Evolutionary conservation across 2,329 filamentous ascomycete species (phyloP), one percentile per base, ranked within the genome.

Genomic region (Periconia sp.): DNA sequence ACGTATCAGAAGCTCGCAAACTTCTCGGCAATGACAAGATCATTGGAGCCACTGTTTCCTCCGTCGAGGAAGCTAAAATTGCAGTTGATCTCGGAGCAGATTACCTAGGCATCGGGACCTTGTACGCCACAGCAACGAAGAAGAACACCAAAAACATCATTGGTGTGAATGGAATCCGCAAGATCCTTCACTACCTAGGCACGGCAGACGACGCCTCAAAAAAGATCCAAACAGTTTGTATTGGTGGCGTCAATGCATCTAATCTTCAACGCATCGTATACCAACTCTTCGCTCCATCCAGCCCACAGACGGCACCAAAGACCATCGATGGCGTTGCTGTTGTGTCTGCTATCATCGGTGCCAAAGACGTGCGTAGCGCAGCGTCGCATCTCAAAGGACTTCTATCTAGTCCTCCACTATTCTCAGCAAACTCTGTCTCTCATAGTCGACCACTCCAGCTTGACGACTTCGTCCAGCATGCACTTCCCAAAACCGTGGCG

Each of bases 21-120:
- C 70, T 96, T 2, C 80, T 97, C 0, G 91, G 91, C 0, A 73
- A 81, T 1, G 77, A 85, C 53, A 86, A 89, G 38, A 92, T 96
- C 59, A 91, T 97, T 49, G 92, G 94, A 16, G 88, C 95, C 23
- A 95, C 89, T 5, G 88, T 88, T n/a, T 87, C 85, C 43, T 88
- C 82, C 4, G 67, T 83, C 16, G 80, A 85, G 5, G 88, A 97
- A 73, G 89, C 90, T 4, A 69, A 85, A 34, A 75, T 72, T 40
- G 92, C 92, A 1, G 86, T 88, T 45, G 73, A 80, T 36, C 81
- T 80, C 36, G 90, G 90, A n/a, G 91, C 92, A 19, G 85, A 94
- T 68, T 97, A 97, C 69, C 77, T 97, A 4, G 94, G 92, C 13
- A 85, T 97, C 34, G 92, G 94, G 18, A 94, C 92, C 1, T 83